Percentiles rank a stretch among this genome's conserved stretches.
Evolutionary conservation across 202 grass and related monocot species (phyloP).

Genomic region (Panicum virgatum): DNA sequence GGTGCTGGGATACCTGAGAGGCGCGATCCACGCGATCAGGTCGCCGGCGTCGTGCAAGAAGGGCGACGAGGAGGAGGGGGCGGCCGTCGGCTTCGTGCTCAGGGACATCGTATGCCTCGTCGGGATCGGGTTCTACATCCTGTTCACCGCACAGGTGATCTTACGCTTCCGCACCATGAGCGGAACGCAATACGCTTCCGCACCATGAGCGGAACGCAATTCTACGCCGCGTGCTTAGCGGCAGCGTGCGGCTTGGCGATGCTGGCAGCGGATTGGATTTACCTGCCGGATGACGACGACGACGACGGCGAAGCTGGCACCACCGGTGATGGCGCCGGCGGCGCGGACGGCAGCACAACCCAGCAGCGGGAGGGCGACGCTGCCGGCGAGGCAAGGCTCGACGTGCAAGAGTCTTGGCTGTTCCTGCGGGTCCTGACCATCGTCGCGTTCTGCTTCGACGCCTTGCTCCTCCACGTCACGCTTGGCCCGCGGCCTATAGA

Average conservation of each 20-base stretch:
- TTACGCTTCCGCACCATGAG: neutral
- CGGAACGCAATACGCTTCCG: too few relatives aligned
- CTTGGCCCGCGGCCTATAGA: neutral
- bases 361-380: neutral
- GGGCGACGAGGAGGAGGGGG: neutral
- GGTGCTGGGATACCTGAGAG: neutral
- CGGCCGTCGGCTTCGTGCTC: neutral
- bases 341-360: fast-evolving
- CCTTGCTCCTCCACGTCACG: neutral
- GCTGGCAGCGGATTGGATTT: neutral
- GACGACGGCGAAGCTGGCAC: neutral
- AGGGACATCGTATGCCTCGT: neutral
- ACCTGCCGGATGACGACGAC: neutral
- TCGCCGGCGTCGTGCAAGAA: neutral
- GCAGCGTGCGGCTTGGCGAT: neutral
- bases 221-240: neutral
- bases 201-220: neutral
- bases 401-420: neutral
- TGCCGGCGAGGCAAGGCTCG: neutral
- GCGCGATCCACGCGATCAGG: neutral
- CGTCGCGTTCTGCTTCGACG: neutral
- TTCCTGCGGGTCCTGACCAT: neutral
- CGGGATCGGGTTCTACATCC: neutral
- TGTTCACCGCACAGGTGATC: constrained; percentile 12
- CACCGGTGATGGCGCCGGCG: too few relatives aligned